Base-by-base conservation (phyloP, 148 eudicot species). In the Persicaria tinctoria region DNA sequence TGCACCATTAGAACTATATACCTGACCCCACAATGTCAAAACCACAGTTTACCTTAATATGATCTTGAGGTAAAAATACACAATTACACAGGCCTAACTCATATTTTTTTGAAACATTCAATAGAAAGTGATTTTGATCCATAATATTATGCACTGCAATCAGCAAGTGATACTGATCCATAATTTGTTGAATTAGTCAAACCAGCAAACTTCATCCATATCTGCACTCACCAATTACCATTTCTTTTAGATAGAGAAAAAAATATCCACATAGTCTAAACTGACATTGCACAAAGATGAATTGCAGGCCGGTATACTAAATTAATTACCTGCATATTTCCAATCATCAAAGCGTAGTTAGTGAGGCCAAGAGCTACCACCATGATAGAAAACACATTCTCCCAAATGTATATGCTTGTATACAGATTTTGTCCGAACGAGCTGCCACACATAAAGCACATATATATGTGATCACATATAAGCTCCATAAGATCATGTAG, bases 271-370 rank as follows among this genome's bases (percentile, higher is more conserved):
- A 50, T 7, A 48, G 57, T 20, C 7, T 2, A 50, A 48, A 32
- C 41, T n/a, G 2, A 51, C 5, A 20, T 41, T 17, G n/a, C 3
- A 45, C 11, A 8, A 69, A 69, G 47, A 44, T 44, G 27, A 51
- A 56, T 11, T 32, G 41, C 41, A 32, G 41, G 41, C 2, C 46
- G n/a, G n/a, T n/a, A n/a, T 47, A 4, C 5, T 44, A n/a, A 74
- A 84, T 84, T n/a, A n/a, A n/a, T n/a, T 75, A 89, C 93, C 80
- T 84, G 89, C 79, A 87, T 80, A 60, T 89, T 89, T 16, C 89
- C 89, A 5, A 89, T 77, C 8, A 89, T 87, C 46, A 79, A 80
- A 12, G 87, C 83, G 64, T 87, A 83, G 8, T 85, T 83, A 63
- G 87, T 79, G 10, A 89, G 48, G 3, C 90, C 91, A 14, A 81